Evolutionary conservation across 257 asterid species (phyloP), one percentile per base, ranked within the genome.

Genomic region (Ilex asprella): DNA sequence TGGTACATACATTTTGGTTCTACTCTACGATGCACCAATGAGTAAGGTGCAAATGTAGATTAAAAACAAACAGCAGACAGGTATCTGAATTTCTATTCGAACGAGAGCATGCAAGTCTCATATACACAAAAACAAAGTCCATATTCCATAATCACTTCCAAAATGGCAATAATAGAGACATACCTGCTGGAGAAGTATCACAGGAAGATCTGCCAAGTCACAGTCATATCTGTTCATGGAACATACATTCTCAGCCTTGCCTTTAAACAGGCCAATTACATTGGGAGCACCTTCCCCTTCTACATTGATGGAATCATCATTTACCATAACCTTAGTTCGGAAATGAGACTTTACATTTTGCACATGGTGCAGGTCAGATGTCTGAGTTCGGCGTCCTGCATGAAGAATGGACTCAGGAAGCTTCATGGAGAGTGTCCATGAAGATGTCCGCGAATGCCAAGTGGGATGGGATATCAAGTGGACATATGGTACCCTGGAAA

Each of bases 241-340:
- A 64, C 67, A 68, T 60, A 67, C 56, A 11, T 72, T 74, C 47
- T 84, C 87, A 21, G 88, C 52, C 67, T 79, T 87, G 71, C 95
- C 99, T 70, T 87, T 84, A 80, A 93, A 85, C 21, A 89, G 84
- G 61, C 95, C 82, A n/a, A 85, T 87, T 72, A 93, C 79, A 66
- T 79, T 83, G 43, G 96, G 99, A 70, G 95, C 86, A 55, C 97
- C 97, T 84, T 93, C 99, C 68, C 99, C 99, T 75, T 85, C 96
- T 67, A 93, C 84, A 32, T 72, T 93, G 59, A 89, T 85, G 72
- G 87, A 85, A 55, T 89, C 99, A 69, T 93, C 99, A 67, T 70
- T 86, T 64, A 93, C 96, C 69, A 68, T 68, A 56, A 87, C 88
- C 81, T 79, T 85, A 14, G 97, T 93, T 81, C 89, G 84, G 51